Evolutionary conservation across 768 basidiomycete genomes (phyloP), one percentile per base, ranked within the genome.

Genomic region (Collybia sordida): DNA sequence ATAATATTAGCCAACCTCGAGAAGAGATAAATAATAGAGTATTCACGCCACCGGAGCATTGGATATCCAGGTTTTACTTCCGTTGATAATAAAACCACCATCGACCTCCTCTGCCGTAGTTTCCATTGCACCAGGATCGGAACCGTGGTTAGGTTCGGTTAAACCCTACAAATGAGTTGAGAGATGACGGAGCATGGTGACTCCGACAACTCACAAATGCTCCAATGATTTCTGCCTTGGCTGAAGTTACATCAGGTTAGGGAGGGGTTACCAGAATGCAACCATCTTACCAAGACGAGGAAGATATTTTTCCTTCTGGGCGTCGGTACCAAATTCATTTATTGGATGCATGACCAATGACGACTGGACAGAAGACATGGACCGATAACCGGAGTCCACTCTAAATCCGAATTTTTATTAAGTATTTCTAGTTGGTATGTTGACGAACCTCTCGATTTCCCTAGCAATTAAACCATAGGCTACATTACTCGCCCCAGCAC

Each of bases 121-220:
- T 61, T 95, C 91, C 96, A 98, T 98, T n/a, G 87, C 85, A n/a
- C 86, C 87, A 14, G 95, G 95, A 60, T 98, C 96, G 2, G 95
- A 98, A 19, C 96, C 96, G 62, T 97, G 93, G 58, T 98, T 93
- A 0, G 96, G 92, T 69, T 98, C 96, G 0, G 96, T 98, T 37
- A 98, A 72, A 23, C 95, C 94, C 94, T 96, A 51, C 23, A 22
- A 36, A 36, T 34, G 24, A 14, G 42, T 44, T 8, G 14, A 25
- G 34, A 25, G 37, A 48, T 37, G 45, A 17, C 3, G 11, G 37
- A 52, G 38, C 28, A 41, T 17, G 12, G 17, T 53, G 36, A 44
- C 21, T 25, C 21, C 34, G 45, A 15, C 14, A n/a, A 77, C 88
- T 52, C 62, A 95, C 95, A 64, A 98, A 98, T 63, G 93, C 96